Base-by-base conservation (phyloP, 2,329 filamentous ascomycete genomes). In the Ceratocystis ficicola region DNA sequence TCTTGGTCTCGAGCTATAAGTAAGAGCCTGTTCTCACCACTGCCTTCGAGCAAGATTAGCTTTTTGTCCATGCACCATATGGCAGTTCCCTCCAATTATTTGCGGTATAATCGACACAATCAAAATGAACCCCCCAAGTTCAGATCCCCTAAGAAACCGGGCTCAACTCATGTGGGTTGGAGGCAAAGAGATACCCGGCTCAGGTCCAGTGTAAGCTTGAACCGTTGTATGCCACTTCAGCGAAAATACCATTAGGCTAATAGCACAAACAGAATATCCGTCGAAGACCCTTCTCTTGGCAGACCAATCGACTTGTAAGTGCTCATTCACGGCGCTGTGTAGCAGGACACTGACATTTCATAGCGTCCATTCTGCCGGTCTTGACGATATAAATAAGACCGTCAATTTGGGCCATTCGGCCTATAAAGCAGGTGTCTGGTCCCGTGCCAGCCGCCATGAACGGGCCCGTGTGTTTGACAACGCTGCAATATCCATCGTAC, bases 211-310 rank as follows among this genome's bases (percentile, higher is more conserved):
- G 80, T 82, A 72, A 76, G 79, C 74, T 48, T 8, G 44, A 1
- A 32, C 30, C 12, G 62, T 20, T 22, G 15, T 2, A 10, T 28
- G 22, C n/a, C 22, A 20, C n/a, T 8, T n/a, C 12, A 6, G 20
- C 22, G 17, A 6, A 32, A 50, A 25, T 10, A n/a, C 46, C 30
- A 17, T 7, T 36, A 36, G 7, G 22, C 61, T 60, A 60, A 66
- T 17, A 10, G 25, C 15, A 5, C 8, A 50, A 10, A 6, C 15
- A 83, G 81, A 48, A 78, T 85, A 64, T 73, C 76, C 0, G 71
- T 84, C 50, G 79, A 83, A 69, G 77, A 84, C 69, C 82, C 82
- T 17, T 75, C 81, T 0, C 82, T 77, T 0, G 78, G 79, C 20
- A 76, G 82, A 60, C 74, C 80, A 5, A 80, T 84, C 66, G 79